Conservation (phyloP, 306 rosid species). For the Malus sylvestris region DNA sequence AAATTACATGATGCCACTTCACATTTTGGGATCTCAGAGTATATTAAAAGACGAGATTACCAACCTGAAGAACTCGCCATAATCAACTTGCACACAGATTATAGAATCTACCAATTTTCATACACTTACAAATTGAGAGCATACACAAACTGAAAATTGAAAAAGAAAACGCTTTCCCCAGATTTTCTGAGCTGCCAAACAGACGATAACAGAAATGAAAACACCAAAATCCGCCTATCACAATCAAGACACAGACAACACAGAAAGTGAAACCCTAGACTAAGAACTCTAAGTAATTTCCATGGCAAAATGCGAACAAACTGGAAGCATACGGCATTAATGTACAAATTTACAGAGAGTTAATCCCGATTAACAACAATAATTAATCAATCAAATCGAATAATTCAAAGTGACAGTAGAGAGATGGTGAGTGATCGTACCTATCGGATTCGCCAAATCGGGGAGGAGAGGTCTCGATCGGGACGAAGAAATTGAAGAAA, state of each 20-base stretch:
- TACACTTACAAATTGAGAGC: neutral
- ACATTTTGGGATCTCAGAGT: neutral
- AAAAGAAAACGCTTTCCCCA: neutral
- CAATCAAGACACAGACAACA: neutral
- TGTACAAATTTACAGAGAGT: neutral
- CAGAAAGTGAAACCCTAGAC: neutral
- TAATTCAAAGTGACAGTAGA: neutral
- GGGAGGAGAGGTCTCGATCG: neutral
- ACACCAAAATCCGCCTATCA: neutral
- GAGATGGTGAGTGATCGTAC: neutral
- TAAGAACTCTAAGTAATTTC: neutral
- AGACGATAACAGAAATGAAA: neutral
- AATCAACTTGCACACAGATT: neutral
- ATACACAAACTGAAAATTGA: neutral
- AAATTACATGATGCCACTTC: neutral
- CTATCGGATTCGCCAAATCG: neutral
- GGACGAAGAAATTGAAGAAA: neutral
- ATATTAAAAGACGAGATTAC: neutral
- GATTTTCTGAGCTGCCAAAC: neutral
- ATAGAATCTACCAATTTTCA: neutral
- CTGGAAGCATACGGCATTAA: neutral
- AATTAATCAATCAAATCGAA: neutral
- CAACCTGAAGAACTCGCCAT: neutral
- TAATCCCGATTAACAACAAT: neutral
- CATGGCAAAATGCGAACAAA: neutral